Percentiles rank a stretch among this genome's conserved stretches.
These are phyloP conservation scores for Fomitopsis schrenkii DNA, from an alignment of 1,284 basidiomycete genomes.

Conservation along the genomic window DNA sequence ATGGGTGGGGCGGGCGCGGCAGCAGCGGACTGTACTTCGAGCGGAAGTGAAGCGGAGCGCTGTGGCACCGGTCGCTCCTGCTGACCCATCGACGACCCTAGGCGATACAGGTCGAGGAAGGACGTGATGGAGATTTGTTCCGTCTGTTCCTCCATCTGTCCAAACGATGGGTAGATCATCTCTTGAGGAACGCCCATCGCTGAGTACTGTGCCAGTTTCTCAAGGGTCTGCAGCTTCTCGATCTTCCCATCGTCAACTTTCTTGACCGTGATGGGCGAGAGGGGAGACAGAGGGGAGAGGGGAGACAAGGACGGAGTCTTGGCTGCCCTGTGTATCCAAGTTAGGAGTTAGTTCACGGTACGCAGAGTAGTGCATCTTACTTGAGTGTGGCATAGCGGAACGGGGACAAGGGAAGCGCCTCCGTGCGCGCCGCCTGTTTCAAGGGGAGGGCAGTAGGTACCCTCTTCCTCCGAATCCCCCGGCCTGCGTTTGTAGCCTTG, in stretches of 20 bases:
- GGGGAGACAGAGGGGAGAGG: constrained; percentile 12
- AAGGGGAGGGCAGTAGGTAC: constrained; percentile 14
- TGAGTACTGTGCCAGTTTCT: constrained; percentile 23
- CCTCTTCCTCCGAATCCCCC: constrained; percentile 9
- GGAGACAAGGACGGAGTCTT: constrained; percentile 3
- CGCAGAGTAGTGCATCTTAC: not conserved
- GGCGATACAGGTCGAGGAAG: constrained; percentile 28
- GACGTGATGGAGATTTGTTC: constrained; percentile 14
- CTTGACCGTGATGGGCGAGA: constrained; percentile 15
- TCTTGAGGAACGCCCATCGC: constrained; percentile 18
- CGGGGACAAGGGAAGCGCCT: constrained; percentile 8
- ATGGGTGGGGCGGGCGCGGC: constrained; percentile 1
- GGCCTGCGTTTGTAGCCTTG: not conserved
- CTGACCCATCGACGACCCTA: constrained; percentile 8
- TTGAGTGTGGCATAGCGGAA: constrained; percentile 10
- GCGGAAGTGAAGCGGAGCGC: constrained; percentile 5
- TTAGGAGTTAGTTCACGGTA: not conserved
- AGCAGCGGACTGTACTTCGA: constrained; percentile 1
- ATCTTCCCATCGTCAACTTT: constrained; percentile 9
- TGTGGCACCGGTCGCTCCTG: not conserved
- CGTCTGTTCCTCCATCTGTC: constrained; percentile 15
- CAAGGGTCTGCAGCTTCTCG: constrained; percentile 18
- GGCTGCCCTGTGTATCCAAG: not conserved
- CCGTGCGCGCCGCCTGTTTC: constrained; percentile 5
- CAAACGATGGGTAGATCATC: constrained; percentile 20